Percentiles rank a stretch among this genome's conserved stretches.
phyloP scores from a whole-genome alignment of 176 grass and related monocot species.

The Eragrostis curvula region DNA sequence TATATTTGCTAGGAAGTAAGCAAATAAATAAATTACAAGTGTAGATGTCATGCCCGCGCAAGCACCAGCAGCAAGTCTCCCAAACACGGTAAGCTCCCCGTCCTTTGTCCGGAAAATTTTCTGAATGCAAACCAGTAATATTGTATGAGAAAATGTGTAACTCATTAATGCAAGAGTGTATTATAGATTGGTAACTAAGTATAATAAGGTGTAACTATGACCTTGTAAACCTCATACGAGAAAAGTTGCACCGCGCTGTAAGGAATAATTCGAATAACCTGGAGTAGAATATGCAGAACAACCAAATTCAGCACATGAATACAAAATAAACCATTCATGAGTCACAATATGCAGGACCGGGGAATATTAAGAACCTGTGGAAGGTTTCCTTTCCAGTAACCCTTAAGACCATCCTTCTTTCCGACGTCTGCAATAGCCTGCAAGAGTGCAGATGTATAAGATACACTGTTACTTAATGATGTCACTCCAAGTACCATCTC shows the following conservation, averaged over 20 bases:
- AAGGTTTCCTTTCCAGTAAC: slow-evolving; percentile 99
- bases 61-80: slow-evolving; percentile 94
- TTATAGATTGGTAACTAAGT: background rate
- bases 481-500: background rate
- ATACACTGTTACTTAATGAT: slow-evolving; percentile 17
- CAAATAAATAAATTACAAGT: slow-evolving; percentile 79
- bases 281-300: slow-evolving; percentile 45
- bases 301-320: slow-evolving; percentile 23
- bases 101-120: slow-evolving; percentile 86
- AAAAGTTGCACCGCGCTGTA: slow-evolving; percentile 96
- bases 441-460: slow-evolving; percentile 20
- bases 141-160: slow-evolving; percentile 29
- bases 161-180: slow-evolving; percentile 9
- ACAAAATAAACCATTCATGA: slow-evolving; percentile 15
- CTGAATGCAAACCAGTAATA: slow-evolving; percentile 47
- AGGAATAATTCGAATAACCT: slow-evolving; percentile 95
- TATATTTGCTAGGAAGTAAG: slow-evolving; percentile 9
- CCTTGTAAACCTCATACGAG: slow-evolving; percentile 99
- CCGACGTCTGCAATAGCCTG: slow-evolving; percentile 83
- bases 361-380: slow-evolving; percentile 68
- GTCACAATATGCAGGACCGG: slow-evolving; percentile 22
- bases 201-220: slow-evolving; percentile 28
- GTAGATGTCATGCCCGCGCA: slow-evolving; percentile 99
- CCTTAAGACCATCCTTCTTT: slow-evolving; percentile 82
- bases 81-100: slow-evolving; percentile 86